Evolutionary conservation across 148 eudicot species (phyloP).

Genomic region (Silene uniflora): DNA sequence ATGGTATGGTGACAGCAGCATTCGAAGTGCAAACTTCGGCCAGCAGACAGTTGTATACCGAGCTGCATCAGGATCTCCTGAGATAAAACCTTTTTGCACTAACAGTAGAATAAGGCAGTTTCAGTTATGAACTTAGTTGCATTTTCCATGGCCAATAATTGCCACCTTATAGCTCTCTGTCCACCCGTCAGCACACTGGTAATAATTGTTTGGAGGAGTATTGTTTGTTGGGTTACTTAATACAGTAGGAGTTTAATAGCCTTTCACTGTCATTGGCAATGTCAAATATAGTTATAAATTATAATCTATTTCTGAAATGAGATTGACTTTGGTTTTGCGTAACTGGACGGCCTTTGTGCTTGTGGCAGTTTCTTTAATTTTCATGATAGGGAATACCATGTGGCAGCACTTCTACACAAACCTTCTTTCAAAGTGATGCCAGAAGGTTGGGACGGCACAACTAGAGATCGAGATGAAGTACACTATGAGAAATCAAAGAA

Average conservation of each 20-base stretch:
- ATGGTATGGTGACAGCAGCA: conserved; percentile 54
- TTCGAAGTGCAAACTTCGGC: conserved; percentile 40
- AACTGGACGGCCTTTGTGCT: background rate
- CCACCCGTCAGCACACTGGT: background rate
- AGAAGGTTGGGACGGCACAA: conserved; percentile 97
- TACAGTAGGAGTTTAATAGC: background rate
- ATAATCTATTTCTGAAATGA: background rate
- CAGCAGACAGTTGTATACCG: conserved; percentile 24
- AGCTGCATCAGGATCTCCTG: conserved; percentile 41
- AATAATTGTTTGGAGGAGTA: background rate
- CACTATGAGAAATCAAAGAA: conserved; percentile 92
- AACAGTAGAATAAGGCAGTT: background rate
- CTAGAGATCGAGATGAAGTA: conserved; percentile 90
- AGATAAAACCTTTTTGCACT: too few species aligned
- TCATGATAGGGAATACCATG: conserved; percentile 87
- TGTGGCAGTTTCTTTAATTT: conserved; percentile 67
- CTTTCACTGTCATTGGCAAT: background rate
- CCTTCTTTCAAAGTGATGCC: conserved; percentile 99
- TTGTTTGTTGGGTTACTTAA: background rate
- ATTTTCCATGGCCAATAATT: background rate
- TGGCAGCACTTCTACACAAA: conserved; percentile 84
- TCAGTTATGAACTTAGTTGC: background rate
- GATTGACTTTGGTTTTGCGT: background rate
- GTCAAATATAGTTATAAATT: background rate
- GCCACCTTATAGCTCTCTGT: too few species aligned